These are phyloP conservation scores for Incumbomyces delicatus DNA, from an alignment of 2,329 filamentous ascomycete genomes.

Conservation along the genomic window DNA sequence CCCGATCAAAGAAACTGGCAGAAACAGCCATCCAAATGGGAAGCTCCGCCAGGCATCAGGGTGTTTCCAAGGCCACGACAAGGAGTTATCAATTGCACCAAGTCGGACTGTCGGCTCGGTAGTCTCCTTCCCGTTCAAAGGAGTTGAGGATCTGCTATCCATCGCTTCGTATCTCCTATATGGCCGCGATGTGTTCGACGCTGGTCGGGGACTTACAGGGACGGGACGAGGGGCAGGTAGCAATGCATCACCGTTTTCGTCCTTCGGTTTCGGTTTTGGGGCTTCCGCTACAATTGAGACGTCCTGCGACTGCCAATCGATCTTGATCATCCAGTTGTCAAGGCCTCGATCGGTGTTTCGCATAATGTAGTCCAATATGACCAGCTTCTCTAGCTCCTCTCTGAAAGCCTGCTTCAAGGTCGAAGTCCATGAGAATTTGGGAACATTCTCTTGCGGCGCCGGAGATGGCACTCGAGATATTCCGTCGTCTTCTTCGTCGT, in stretches of 20 bases:
- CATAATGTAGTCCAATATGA: constrained; percentile 98
- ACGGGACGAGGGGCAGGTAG: constrained; percentile 55
- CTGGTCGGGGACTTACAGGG: constrained; percentile 36
- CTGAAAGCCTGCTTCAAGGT: constrained; percentile 80
- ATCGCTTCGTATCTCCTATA: constrained; percentile 77
- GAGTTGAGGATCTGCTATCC: constrained; percentile 52
- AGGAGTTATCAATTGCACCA: constrained; percentile 92
- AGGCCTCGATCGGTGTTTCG: constrained; percentile 91
- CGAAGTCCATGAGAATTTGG: constrained; percentile 75
- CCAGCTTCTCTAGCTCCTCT: constrained; percentile 91
- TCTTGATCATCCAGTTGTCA: constrained; percentile 99
- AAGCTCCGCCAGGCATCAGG: constrained; percentile 88
- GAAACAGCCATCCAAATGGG: constrained; percentile 95
- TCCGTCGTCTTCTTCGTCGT: constrained; percentile 51
- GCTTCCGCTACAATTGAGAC: constrained; percentile 83
- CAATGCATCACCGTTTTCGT: constrained; percentile 37
- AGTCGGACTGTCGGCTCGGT: constrained; percentile 51
- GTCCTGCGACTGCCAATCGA: constrained; percentile 73
- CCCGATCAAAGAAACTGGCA: constrained; percentile 91
- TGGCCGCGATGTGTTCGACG: constrained; percentile 35
- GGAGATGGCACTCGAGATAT: constrained; percentile 27
- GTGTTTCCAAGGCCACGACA: constrained; percentile 99
- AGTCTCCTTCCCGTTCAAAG: constrained; percentile 28
- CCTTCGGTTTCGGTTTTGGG: constrained; percentile 43
- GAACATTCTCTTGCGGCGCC: constrained; percentile 33